Base-by-base conservation (phyloP, 2,329 filamentous ascomycete species). In the Acrocalymma vagum region DNA sequence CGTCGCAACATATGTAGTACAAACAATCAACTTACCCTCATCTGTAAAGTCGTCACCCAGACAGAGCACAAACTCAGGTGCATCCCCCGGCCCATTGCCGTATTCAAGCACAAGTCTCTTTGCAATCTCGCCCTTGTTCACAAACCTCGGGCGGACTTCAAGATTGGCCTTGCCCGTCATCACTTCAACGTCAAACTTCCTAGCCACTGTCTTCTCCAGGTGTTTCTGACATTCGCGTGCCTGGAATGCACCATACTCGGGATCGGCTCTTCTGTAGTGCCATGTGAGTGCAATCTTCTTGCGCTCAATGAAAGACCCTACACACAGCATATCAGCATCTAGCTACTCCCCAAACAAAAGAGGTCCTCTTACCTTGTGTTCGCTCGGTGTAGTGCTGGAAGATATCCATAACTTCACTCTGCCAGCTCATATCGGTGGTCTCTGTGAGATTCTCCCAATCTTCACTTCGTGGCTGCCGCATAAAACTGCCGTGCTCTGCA, bases 161-260 rank as follows among this genome's bases (percentile, higher is more conserved):
- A 99, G 79, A 66, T 97, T 97, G 48, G 93, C 93, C 75, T 97
- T 99, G 58, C 94, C 94, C 0, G 85, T 83, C 91, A 97, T 97
- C 45, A 99, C 91, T 61, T 97, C 93, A 3, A 97, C 89, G 31
- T 96, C 91, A 82, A 87, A 96, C 51, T 84, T 84, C 63, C 85
- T 87, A 35, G 77, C 85, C 1, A 96, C 87, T 0, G 84, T 89
- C 4, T 79, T 76, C 65, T 95, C 87, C 11, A 99, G 81, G 53
- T 92, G 84, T 67, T 87, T 87, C 52, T 91, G 86, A 62, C 90
- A 95, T 65, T 92, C 86, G 16, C 80, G 81, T 5, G 92, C 85
- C 74, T 93, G 88, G 71, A 89, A 88, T 0, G 83, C 72, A 13
- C 90, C 93, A 50, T 88, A 88, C 56, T 95, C 89, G 1, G 90